Conservation (phyloP, 2,329 filamentous ascomycete genomes). For the Nigrograna mackinnonii region DNA sequence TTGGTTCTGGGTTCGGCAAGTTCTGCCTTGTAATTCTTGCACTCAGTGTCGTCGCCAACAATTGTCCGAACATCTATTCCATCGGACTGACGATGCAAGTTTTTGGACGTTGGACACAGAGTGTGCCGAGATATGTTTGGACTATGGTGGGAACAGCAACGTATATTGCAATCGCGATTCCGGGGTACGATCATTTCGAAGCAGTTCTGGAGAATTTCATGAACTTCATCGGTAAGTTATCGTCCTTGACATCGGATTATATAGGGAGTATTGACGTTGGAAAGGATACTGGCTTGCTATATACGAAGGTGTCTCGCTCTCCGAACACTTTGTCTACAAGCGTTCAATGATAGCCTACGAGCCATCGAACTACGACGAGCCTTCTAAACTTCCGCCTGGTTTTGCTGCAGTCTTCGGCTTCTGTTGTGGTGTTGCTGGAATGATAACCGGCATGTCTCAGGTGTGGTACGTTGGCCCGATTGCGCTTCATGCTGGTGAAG, state of each 20-base stretch:
- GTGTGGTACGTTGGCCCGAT: conserved; percentile 69
- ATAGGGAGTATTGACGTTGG: conserved; percentile 20
- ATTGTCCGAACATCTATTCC: conserved; percentile 72
- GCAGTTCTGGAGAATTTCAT: conserved; percentile 71
- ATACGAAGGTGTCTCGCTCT: conserved; percentile 67
- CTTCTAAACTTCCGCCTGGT: conserved; percentile 62
- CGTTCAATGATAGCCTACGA: conserved; percentile 63
- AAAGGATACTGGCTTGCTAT: conserved; percentile 74
- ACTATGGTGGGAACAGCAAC: conserved; percentile 63
- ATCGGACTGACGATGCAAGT: conserved; percentile 69
- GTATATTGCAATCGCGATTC: conserved; percentile 71
- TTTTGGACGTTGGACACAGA: conserved; percentile 60
- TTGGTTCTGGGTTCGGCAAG: conserved; percentile 71
- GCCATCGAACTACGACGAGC: conserved; percentile 62
- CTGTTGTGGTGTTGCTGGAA: conserved; percentile 65
- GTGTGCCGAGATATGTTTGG: conserved; percentile 71
- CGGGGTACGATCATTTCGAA: conserved; percentile 69
- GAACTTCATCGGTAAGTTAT: conserved; percentile 40
- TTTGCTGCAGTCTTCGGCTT: conserved; percentile 68
- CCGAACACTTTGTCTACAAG: conserved; percentile 71
- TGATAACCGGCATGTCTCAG: conserved; percentile 72
- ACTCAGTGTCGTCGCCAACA: conserved; percentile 70
- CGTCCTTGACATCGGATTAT: neutral
- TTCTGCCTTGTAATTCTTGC: conserved; percentile 72
- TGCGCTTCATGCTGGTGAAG: conserved; percentile 59